These are phyloP conservation scores for Zoysia matrella DNA, from an alignment of 202 grass and related monocot genomes.

Conservation along the genomic window DNA sequence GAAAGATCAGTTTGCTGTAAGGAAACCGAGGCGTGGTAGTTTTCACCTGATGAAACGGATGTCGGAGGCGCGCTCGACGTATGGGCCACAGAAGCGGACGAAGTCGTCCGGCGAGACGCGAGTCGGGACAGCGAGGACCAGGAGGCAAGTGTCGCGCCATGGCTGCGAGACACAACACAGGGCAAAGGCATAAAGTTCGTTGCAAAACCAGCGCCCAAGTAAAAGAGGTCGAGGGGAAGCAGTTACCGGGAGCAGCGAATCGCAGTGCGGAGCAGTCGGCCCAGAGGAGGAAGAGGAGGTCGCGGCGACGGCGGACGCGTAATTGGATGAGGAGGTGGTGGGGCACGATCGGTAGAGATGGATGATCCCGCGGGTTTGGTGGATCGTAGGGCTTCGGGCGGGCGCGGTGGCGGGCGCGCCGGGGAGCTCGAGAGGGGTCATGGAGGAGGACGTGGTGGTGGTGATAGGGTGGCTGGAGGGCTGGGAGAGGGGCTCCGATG, in stretches of 20 bases:
- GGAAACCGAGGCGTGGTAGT: not conserved
- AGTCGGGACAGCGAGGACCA: conserved; percentile 63
- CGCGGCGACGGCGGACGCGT: conserved; percentile 43
- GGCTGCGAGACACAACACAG: conserved; percentile 28
- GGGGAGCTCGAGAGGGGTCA: conserved; percentile 46
- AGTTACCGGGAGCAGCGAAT: not conserved
- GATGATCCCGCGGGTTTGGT: conserved; percentile 53
- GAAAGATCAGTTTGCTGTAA: not conserved
- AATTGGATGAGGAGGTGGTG: conserved; percentile 28
- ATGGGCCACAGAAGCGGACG: too few relatives aligned
- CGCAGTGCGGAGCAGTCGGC: not conserved
- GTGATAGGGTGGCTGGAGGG: too few relatives aligned
- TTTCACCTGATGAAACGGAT: conserved; percentile 8
- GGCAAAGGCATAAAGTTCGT: not conserved
- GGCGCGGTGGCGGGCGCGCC: conserved; percentile 34
- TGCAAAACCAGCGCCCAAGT: not conserved
- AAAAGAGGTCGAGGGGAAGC: not conserved
- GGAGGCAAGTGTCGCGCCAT: conserved; percentile 65
- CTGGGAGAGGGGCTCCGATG: too few relatives aligned
- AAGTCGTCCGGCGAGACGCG: too few relatives aligned
- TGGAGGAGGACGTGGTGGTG: not conserved
- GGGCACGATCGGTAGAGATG: conserved; percentile 48
- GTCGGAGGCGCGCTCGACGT: too few relatives aligned
- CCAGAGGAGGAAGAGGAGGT: conserved; percentile 13
- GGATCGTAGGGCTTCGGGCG: conserved; percentile 52